Percentiles rank a stretch among this genome's conserved stretches.
phyloP scores from a whole-genome alignment of 1,284 basidiomycete genomes.

The Sanghuangporus weigelae region DNA sequence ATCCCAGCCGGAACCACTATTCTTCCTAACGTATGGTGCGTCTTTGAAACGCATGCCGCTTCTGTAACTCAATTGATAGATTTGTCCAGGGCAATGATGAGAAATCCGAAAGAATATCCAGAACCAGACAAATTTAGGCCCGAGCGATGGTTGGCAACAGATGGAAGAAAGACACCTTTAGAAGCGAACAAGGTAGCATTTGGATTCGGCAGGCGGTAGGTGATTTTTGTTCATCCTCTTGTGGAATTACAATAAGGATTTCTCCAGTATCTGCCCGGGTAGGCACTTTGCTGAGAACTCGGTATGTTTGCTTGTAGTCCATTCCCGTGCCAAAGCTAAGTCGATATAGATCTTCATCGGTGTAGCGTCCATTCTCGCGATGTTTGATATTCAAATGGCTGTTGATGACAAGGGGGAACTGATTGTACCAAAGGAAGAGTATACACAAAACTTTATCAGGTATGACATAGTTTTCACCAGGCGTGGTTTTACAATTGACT shows the following conservation, averaged over 20 bases:
- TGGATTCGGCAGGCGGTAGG: slow-evolving; percentile 14
- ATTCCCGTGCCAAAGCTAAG: neutral
- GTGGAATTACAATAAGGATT: neutral
- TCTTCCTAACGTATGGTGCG: slow-evolving; percentile 19
- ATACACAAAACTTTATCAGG: slow-evolving; percentile 5
- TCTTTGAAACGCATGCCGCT: neutral
- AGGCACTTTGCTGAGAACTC: slow-evolving; percentile 3
- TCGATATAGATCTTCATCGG: slow-evolving; percentile 6
- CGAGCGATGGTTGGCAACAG: slow-evolving; percentile 7
- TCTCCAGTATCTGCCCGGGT: slow-evolving; percentile 10
- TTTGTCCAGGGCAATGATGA: slow-evolving; percentile 7
- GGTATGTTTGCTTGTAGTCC: neutral
- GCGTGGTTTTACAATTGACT: neutral
- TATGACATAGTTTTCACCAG: neutral
- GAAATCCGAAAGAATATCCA: slow-evolving; percentile 6
- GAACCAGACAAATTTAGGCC: slow-evolving; percentile 14
- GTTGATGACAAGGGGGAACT: slow-evolving; percentile 6
- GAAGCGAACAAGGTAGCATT: slow-evolving; percentile 9
- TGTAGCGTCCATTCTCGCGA: slow-evolving; percentile 9
- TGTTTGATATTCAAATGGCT: slow-evolving; percentile 10
- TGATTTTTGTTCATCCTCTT: neutral
- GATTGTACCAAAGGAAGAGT: slow-evolving; percentile 6
- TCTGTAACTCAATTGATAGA: neutral
- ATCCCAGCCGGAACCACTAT: slow-evolving; percentile 20
- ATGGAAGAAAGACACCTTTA: slow-evolving; percentile 2